These are phyloP conservation scores for Balamuthia mandrillaris DNA, from an alignment of 208 protist species.

Conservation along the genomic window DNA sequence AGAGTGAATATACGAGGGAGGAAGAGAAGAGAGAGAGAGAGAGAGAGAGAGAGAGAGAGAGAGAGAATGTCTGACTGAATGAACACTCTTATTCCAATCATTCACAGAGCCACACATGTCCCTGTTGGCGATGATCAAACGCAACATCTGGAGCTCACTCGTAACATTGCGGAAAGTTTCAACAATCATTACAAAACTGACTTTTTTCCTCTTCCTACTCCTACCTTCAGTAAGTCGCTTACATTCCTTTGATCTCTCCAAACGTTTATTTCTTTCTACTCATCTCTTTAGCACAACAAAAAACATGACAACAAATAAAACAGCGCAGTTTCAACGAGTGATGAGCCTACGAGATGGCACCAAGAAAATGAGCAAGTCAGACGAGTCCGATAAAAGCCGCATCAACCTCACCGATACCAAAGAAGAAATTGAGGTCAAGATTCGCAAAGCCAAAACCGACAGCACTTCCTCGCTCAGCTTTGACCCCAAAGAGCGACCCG, in stretches of 20 bases:
- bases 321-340: constrained; percentile 27
- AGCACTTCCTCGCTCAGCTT: background rate
- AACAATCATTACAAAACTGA: constrained; percentile 45
- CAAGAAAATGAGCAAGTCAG: constrained; percentile 69
- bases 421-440: constrained; percentile 22
- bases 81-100: background rate
- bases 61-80: no score
- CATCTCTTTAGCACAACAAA: background rate
- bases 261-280: background rate
- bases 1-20: no score
- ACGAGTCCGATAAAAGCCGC: constrained; percentile 35
- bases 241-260: background rate
- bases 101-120: constrained; percentile 49
- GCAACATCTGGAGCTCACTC: constrained; percentile 65
- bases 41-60: no score
- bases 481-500: background rate
- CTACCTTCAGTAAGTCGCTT: constrained; percentile 40
- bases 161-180: constrained; percentile 56
- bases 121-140: constrained; percentile 70
- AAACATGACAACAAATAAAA: background rate
- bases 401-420: constrained; percentile 61
- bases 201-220: constrained; percentile 42
- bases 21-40: background rate
- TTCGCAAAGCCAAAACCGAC: background rate
- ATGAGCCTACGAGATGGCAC: constrained; percentile 62